Base-by-base conservation (phyloP, 352 stramenopile genomes). In the Pythium sp. region DNA sequence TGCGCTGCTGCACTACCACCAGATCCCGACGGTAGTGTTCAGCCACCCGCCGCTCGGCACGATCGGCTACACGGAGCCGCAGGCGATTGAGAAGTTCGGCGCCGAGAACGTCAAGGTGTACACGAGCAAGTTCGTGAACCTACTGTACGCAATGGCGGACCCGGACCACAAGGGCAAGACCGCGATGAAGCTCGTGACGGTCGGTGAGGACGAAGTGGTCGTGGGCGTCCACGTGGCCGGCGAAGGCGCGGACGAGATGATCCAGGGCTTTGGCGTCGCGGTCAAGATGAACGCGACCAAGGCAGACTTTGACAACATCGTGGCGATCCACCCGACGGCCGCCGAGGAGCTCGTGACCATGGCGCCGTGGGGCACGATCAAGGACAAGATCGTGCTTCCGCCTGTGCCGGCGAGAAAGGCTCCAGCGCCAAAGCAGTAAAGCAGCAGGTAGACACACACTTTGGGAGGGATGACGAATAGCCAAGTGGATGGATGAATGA, bases 201-300 rank as follows among this genome's bases (percentile, higher is more conserved):
- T 90, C 20, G 92, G 91, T 41, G 65, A 80, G 58, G 64, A 94
- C 34, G 92, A 98, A 74, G 86, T 81, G 18, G 96, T 99, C 30
- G 94, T 99, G 46, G 97, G 97, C 46, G 78, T 99, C 2, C 97
- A 99, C 80, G 80, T 98, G 49, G 92, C 98, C 66, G 97, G 95
- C 62, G 88, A 97, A 57, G 90, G 87, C 55, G 91, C 89, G 3
- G 97, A 99, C 78, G 97, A 99, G 83, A 98, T 99, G 89, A 87
- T 99, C 58, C 97, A 99, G 81, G 97, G 97, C 67, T 99, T 99
- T 73, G 97, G 86, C 38, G 94, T 99, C 4, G 97, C 97, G 4
- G 90, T 99, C 72, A 99, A 99, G 79, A 98, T 98, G 92, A 96
- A 96, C 72, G 94, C 93, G 26, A 99, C 96, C 58, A 98, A 98